Evolutionary conservation across 2,329 filamentous ascomycete genomes (phyloP).

Genomic region (Malbranchea zuffiana): DNA sequence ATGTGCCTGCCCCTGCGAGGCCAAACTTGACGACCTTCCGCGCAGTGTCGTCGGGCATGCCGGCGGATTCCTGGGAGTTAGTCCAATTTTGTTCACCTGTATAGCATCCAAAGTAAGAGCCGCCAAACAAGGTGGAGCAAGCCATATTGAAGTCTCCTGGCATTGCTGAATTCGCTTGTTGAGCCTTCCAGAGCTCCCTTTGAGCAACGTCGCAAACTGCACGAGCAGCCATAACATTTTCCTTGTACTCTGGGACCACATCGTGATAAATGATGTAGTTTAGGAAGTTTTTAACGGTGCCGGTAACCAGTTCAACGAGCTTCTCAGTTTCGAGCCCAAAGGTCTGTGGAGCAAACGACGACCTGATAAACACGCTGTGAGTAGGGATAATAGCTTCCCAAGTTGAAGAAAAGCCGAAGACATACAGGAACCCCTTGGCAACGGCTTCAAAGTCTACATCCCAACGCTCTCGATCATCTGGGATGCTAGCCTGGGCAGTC

Average conservation of each 20-base stretch:
- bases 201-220: conserved; percentile 55
- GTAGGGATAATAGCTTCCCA: conserved; percentile 2
- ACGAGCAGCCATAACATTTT: conserved; percentile 56
- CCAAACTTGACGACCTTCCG: conserved; percentile 41
- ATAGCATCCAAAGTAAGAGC: conserved; percentile 37
- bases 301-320: conserved; percentile 49
- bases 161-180: conserved; percentile 42
- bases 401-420: conserved; percentile 13
- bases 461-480: conserved; percentile 54
- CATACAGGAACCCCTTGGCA: conserved; percentile 66
- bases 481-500: conserved; percentile 40
- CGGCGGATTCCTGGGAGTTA: conserved; percentile 21
- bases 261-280: conserved; percentile 76
- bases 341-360: conserved; percentile 46
- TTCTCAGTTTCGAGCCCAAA: conserved; percentile 45
- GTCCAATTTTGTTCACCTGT: conserved; percentile 34
- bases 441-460: conserved; percentile 70
- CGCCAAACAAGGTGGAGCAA: conserved; percentile 57
- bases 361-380: conserved; percentile 29
- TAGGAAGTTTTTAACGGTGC: conserved; percentile 72
- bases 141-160: conserved; percentile 76
- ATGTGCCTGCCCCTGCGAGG: conserved; percentile 37
- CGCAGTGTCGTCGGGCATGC: conserved; percentile 39
- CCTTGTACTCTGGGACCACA: conserved; percentile 69
- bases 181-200: conserved; percentile 53